A percentile compares a stretch with the other conserved stretches of the same genome.
These are phyloP conservation scores for Datisca glomerata DNA, from an alignment of 306 rosid species.

Conservation along the genomic window DNA sequence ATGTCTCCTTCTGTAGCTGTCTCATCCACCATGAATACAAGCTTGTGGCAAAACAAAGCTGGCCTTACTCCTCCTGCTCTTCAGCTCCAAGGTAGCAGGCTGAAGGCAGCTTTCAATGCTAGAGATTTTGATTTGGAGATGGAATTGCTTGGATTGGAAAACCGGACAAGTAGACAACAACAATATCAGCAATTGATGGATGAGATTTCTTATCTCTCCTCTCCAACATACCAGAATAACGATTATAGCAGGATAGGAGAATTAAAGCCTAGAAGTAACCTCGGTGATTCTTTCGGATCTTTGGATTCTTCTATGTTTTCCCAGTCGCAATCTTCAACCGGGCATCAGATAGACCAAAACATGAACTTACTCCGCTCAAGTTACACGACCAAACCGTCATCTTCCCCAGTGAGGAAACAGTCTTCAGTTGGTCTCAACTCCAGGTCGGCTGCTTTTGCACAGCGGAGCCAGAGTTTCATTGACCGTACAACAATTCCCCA, in stretches of 20 bases:
- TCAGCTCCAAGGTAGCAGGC: constrained; percentile 76
- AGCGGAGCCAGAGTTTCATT: constrained; percentile 84
- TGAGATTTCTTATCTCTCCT: constrained; percentile 75
- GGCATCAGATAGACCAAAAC: constrained; percentile 58
- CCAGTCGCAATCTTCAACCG: constrained; percentile 49
- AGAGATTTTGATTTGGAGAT: constrained; percentile 66
- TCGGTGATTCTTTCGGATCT: constrained; percentile 58
- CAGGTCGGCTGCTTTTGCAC: constrained; percentile 61
- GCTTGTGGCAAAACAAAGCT: constrained; percentile 71
- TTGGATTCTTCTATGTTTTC: constrained; percentile 45
- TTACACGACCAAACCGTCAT: constrained; percentile 56
- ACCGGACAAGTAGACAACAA: constrained; percentile 28
- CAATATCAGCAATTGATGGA: constrained; percentile 54
- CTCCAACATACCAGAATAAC: constrained; percentile 48
- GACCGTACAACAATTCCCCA: constrained; percentile 52
- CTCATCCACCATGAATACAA: constrained; percentile 62
- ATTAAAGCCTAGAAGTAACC: constrained; percentile 67
- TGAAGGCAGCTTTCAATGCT: constrained; percentile 61
- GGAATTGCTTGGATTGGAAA: constrained; percentile 56
- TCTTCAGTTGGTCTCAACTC: constrained; percentile 51
- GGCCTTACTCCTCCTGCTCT: constrained; percentile 65
- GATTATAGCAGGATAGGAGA: constrained; percentile 46
- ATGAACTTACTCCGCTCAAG: constrained; percentile 75
- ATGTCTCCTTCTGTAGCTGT: constrained; percentile 70
- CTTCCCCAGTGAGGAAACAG: constrained; percentile 61